These are phyloP conservation scores for Citrus glauca DNA, from an alignment of 345 rosid species.

Conservation along the genomic window DNA sequence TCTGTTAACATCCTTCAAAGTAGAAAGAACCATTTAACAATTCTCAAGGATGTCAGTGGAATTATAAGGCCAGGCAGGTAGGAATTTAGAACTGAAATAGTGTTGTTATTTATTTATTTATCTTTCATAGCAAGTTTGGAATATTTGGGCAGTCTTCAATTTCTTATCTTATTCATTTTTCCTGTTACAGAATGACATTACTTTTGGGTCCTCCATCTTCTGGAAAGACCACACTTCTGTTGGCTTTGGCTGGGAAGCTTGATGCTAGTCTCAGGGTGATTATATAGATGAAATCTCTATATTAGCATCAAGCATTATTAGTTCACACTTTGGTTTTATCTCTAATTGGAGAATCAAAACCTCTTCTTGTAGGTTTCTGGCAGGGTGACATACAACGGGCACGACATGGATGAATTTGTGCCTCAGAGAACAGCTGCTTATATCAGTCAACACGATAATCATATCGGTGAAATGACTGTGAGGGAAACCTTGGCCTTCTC, in stretches of 20 bases:
- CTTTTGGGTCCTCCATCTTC: slow-evolving; percentile 91
- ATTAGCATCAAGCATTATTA: slow-evolving; percentile 4
- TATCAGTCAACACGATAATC: slow-evolving; percentile 74
- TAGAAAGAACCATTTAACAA: slow-evolving; percentile 33
- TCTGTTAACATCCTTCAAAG: slow-evolving; percentile 25
- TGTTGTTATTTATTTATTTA: background rate
- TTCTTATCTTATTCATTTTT: background rate
- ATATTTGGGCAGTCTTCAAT: background rate
- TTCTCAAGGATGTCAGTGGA: slow-evolving; percentile 60
- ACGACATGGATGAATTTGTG: slow-evolving; percentile 36
- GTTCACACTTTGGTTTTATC: slow-evolving; percentile 5
- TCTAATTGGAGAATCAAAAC: background rate
- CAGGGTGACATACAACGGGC: slow-evolving; percentile 43
- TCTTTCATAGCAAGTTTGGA: background rate
- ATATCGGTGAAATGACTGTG: slow-evolving; percentile 71
- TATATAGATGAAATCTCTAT: background rate
- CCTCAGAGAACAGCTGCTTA: slow-evolving; percentile 48
- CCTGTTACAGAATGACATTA: slow-evolving; percentile 44
- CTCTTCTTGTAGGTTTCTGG: slow-evolving; percentile 13
- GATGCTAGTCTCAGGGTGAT: slow-evolving; percentile 41
- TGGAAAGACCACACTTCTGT: slow-evolving; percentile 72
- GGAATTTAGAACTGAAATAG: background rate
- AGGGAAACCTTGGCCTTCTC: slow-evolving; percentile 82
- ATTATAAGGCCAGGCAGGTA: slow-evolving; percentile 70
- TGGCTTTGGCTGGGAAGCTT: slow-evolving; percentile 66